Base-by-base conservation (phyloP, 352 stramenopile species). In the Pythium diclinum region DNA sequence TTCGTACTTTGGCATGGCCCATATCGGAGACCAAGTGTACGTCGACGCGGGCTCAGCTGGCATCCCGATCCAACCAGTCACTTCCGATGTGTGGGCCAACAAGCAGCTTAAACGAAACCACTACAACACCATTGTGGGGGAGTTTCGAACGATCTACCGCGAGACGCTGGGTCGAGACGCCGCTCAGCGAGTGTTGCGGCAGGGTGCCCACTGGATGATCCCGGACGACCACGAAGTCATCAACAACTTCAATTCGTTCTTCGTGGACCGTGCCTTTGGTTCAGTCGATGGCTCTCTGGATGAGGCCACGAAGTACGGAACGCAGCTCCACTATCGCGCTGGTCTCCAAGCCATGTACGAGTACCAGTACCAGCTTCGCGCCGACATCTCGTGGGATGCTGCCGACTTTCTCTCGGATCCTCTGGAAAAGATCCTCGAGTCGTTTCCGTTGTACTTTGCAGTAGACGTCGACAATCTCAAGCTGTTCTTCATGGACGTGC, bases 211-310 rank as follows among this genome's bases (percentile, higher is more conserved):
- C 59, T 91, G 81, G 83, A 92, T 92, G 84, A 52, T 91, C 4
- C 79, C 83, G 0, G 84, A 92, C 56, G 84, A 92, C 67, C 84
- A 92, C 61, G 84, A 92, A 46, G 71, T 92, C 17, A 63, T 85
- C 59, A 92, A 91, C 71, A 92, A 92, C 59, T 74, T 88, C 61
- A 91, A 88, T 60, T 70, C 70, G 19, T 71, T 77, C 57, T 53
- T 68, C 9, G 70, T 83, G 16, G 61, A 80, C 16, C 72, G 71
- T 6, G 64, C 71, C 11, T 78, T 84, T 63, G 19, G 46, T 3
- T 25, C 25, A 0, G 6, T 14, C 6, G 17, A 56, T 16, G 48
- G 36, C 10, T 5, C 9, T 5, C 51, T 65, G 19, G 47, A 16
- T 3, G 57, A 78, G n/a, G 59, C 63, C 14, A 57, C 77, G 44